A percentile compares a stretch with the other conserved stretches of the same genome.
These are phyloP conservation scores for Macrophomina tecta DNA, from an alignment of 2,329 filamentous ascomycete species.

Conservation along the genomic window DNA sequence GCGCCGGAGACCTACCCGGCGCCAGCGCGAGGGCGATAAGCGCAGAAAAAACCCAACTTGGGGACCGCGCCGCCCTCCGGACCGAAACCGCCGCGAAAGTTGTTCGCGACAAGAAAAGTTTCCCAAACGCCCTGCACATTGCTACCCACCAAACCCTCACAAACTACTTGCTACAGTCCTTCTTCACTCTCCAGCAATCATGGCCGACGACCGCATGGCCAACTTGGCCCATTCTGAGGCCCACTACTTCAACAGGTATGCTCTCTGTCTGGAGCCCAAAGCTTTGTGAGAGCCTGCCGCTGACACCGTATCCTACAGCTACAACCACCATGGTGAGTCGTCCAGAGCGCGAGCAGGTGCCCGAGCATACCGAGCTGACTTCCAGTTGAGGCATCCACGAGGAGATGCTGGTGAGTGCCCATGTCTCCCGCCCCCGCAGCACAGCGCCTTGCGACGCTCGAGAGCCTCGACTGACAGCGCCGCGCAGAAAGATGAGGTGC, in stretches of 20 bases:
- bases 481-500: slow-evolving; percentile 92
- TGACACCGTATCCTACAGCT: slow-evolving; percentile 64
- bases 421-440: slow-evolving; percentile 26
- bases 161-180: not conserved
- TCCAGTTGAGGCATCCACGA: slow-evolving; percentile 79
- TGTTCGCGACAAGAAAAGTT: slow-evolving; percentile 27
- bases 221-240: slow-evolving; percentile 91
- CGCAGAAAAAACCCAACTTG: slow-evolving; percentile 6
- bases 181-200: not conserved
- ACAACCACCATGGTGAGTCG: slow-evolving; percentile 94
- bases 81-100: slow-evolving; percentile 11
- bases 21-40: slow-evolving; percentile 14
- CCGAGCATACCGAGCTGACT: slow-evolving; percentile 6
- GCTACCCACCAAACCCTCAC: not conserved
- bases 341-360: not conserved
- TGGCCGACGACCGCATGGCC: slow-evolving; percentile 55
- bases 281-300: slow-evolving; percentile 37
- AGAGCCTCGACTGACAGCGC: slow-evolving; percentile 16
- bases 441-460: slow-evolving; percentile 10
- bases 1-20: slow-evolving; percentile 6
- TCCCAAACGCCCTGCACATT: slow-evolving; percentile 12
- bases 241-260: slow-evolving; percentile 98
- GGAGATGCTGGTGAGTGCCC: slow-evolving; percentile 86
- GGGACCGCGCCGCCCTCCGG: not conserved
- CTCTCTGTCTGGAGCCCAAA: slow-evolving; percentile 24